Conservation (phyloP, 805 yeast genomes). For the Myxozyma neglecta region DNA sequence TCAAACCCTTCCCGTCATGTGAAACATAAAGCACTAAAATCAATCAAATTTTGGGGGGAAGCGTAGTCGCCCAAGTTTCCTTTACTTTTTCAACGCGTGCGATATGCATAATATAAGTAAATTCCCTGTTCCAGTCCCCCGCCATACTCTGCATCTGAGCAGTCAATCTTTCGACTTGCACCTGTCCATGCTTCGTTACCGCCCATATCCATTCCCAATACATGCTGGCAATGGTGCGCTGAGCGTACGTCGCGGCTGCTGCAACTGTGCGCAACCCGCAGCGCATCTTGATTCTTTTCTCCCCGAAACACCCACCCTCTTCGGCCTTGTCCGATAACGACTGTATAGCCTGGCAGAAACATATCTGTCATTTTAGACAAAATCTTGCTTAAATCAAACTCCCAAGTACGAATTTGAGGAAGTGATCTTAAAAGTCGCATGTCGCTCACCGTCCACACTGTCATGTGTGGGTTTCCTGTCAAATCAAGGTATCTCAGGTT, state of each 20-base stretch:
- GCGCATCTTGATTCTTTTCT: slow-evolving; percentile 6
- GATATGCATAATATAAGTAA: slow-evolving; percentile 40
- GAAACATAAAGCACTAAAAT: not conserved
- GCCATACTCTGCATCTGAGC: slow-evolving; percentile 40
- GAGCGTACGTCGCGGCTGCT: not conserved
- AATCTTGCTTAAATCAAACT: slow-evolving; percentile 45
- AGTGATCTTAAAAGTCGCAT: slow-evolving; percentile 49
- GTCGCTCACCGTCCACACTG: slow-evolving; percentile 58
- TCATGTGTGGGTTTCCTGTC: slow-evolving; percentile 60
- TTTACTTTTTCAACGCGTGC: slow-evolving; percentile 2
- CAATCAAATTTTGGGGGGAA: not conserved
- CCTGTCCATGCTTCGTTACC: slow-evolving; percentile 36
- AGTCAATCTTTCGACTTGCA: slow-evolving; percentile 42
- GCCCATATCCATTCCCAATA: slow-evolving; percentile 36
- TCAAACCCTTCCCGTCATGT: no score
- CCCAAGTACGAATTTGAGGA: slow-evolving; percentile 59
- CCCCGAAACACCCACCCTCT: slow-evolving; percentile 72
- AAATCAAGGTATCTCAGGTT: slow-evolving; percentile 61
- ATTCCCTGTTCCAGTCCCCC: slow-evolving; percentile 38
- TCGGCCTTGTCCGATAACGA: slow-evolving; percentile 57
- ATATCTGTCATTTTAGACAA: slow-evolving; percentile 35
- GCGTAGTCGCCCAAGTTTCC: not conserved
- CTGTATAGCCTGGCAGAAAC: slow-evolving; percentile 42
- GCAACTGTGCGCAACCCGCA: slow-evolving; percentile 8
- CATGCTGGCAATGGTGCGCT: slow-evolving; percentile 17